A percentile compares a stretch with the other conserved stretches of the same genome.
phyloP scores from a whole-genome alignment of 345 rosid species.

The Euphorbia peplus region DNA sequence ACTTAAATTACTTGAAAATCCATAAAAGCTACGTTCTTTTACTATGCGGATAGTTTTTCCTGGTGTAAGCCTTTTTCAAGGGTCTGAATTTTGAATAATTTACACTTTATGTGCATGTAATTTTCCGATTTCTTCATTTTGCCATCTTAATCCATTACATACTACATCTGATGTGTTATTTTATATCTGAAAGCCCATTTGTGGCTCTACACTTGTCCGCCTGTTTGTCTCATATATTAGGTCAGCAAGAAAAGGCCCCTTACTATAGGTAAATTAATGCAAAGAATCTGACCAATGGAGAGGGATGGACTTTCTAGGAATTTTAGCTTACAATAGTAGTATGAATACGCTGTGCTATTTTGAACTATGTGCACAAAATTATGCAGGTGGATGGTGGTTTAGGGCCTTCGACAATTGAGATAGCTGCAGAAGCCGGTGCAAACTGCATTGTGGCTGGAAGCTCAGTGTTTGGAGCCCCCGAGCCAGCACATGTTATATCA shows the following conservation, averaged over 20 bases:
- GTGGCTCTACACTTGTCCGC: background rate
- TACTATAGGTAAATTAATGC: too few species aligned
- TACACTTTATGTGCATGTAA: background rate
- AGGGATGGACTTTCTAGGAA: too few species aligned
- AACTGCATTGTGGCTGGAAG: constrained; percentile 85
- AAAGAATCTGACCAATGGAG: too few species aligned
- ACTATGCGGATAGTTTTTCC: background rate
- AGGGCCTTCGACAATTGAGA: constrained; percentile 78
- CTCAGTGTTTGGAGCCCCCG: constrained; percentile 87
- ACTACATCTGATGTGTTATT: background rate
- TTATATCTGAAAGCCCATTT: background rate
- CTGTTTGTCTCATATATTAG: too few species aligned
- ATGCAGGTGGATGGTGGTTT: constrained; percentile 85
- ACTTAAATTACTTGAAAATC: background rate
- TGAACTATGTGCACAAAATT: background rate
- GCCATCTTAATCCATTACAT: background rate
- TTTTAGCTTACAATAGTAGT: background rate
- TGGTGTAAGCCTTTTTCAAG: background rate
- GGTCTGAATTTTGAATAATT: background rate
- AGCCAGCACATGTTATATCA: constrained; percentile 72
- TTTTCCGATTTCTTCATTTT: background rate
- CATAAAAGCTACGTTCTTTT: background rate
- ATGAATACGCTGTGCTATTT: background rate
- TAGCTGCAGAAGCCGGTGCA: constrained; percentile 78
- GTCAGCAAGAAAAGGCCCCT: too few species aligned